Evolutionary conservation across 2,329 filamentous ascomycete species (phyloP).

Genomic region (Nemania diffusa): DNA sequence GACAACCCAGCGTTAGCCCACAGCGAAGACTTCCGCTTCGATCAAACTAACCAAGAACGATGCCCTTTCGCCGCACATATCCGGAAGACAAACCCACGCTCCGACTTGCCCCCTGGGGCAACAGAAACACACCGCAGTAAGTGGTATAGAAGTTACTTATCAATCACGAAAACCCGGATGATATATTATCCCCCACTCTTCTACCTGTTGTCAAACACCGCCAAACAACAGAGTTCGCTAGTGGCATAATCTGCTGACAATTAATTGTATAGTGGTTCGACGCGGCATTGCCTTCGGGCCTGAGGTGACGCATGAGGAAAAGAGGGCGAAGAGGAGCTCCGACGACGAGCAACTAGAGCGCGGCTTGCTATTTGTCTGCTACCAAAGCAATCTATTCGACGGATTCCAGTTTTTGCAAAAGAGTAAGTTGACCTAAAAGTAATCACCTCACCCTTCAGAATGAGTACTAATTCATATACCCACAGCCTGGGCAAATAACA

Average conservation of each 20-base stretch:
- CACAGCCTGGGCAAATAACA: constrained; percentile 37
- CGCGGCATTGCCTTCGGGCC: constrained; percentile 57
- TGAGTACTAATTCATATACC: constrained; percentile 45
- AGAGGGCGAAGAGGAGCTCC: constrained; percentile 35
- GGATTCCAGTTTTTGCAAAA: constrained; percentile 56
- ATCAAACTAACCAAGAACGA: constrained; percentile 46
- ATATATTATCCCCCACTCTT: neutral
- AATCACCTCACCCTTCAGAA: neutral
- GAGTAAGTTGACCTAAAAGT: constrained; percentile 40
- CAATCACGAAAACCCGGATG: neutral
- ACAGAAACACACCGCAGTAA: constrained; percentile 45
- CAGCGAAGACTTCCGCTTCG: constrained; percentile 53
- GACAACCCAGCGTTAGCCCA: constrained; percentile 49
- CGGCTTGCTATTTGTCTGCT: constrained; percentile 58
- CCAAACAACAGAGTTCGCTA: neutral
- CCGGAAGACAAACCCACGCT: constrained; percentile 59
- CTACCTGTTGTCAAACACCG: neutral
- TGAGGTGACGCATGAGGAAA: constrained; percentile 52
- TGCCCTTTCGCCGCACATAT: constrained; percentile 60
- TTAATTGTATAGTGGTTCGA: constrained; percentile 49
- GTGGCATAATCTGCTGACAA: neutral
- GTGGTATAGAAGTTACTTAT: neutral
- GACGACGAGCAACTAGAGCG: constrained; percentile 50
- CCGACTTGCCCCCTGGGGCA: constrained; percentile 47
- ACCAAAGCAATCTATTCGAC: constrained; percentile 55